phyloP scores from a whole-genome alignment of 768 basidiomycete genomes.

The Lactarius sanguifluus region DNA sequence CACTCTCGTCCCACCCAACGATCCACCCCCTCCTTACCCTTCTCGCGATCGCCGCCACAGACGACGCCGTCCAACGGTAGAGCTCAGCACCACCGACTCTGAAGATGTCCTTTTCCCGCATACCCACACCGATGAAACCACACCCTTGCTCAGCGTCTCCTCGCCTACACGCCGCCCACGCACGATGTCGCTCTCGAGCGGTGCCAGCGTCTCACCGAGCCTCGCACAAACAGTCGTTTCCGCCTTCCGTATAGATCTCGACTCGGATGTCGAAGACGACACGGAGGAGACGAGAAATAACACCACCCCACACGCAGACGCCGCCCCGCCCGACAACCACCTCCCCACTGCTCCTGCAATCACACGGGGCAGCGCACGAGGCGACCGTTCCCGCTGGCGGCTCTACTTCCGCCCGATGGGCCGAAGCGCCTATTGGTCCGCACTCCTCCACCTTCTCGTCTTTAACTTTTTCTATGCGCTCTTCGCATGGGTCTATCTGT shows the following conservation, averaged over 20 bases:
- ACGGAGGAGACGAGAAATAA: constrained; percentile 28
- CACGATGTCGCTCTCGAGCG: constrained; percentile 52
- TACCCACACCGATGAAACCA: constrained; percentile 42
- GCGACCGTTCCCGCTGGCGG: constrained; percentile 41
- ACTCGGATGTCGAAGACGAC: constrained; percentile 38
- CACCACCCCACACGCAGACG: constrained; percentile 13
- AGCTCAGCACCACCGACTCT: constrained; percentile 35
- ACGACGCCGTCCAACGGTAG: constrained; percentile 35
- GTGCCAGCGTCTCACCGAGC: constrained; percentile 56
- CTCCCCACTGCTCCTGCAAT: constrained; percentile 20
- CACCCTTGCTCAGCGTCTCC: constrained; percentile 44
- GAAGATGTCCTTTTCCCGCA: constrained; percentile 34
- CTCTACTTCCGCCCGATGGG: constrained; percentile 66
- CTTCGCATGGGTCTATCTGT: constrained; percentile 74
- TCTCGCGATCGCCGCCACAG: constrained; percentile 45
- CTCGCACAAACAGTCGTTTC: constrained; percentile 69
- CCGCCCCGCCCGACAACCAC: constrained; percentile 9
- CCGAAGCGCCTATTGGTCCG: constrained; percentile 56
- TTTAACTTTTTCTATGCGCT: constrained; percentile 80
- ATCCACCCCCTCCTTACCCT: constrained; percentile 77
- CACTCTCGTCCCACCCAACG: constrained; percentile 34
- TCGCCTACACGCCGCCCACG: constrained; percentile 43
- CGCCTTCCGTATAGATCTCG: constrained; percentile 57
- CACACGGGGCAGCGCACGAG: constrained; percentile 11
- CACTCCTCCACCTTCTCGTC: constrained; percentile 66